Evolutionary conservation across 2,329 filamentous ascomycete genomes (phyloP), one percentile per base, ranked within the genome.

Genomic region (Lecanoromycetidae sp.): DNA sequence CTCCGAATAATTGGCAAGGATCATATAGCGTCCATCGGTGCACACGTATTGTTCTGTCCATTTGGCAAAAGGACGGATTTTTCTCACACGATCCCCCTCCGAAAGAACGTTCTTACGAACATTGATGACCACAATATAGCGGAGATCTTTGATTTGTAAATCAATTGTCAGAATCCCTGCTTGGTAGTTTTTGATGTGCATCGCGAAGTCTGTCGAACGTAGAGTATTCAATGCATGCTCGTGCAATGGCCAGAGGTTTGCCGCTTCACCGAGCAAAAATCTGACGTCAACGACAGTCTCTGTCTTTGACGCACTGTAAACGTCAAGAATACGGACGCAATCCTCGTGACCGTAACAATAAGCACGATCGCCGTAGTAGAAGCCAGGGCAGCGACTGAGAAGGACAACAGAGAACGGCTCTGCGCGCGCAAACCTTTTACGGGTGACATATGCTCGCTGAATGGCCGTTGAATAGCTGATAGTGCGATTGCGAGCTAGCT

Each of bases 1-100:
- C 8, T 4, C 7, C 13, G 8, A 9, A 17, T 1, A 2, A 2
- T 10, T 1, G 1, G 3, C 1, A 34, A 6, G 5, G 8, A 35
- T 6, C 13, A 35, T 8, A 20, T 35, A 35, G 13, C 33, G 33
- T 4, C 33, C 33, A 35, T 35, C 33, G 33, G 33, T 35, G 5
- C 17, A 12, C 9, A 35, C 15, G n/a, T n/a, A n/a, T n/a, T n/a
- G n/a, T 1, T 35, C 3, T 3, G 6, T 0, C 6, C 15, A 8
- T 3, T 17, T 1, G 33, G 33, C 1, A 4, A 4, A 3, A 17
- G 8, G 33, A 19, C 3, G 1, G 6, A 17, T 35, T 19, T 2
- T 17, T n/a, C 1, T 7, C 1, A 19, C 20, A 35, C 33, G 33
- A 4, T 12, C 20, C n/a, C 3, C 7, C 15, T 15, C 12, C 17